phyloP scores from a whole-genome alignment of 2,329 filamentous ascomycete genomes.

The Xylaria polymorpha region DNA sequence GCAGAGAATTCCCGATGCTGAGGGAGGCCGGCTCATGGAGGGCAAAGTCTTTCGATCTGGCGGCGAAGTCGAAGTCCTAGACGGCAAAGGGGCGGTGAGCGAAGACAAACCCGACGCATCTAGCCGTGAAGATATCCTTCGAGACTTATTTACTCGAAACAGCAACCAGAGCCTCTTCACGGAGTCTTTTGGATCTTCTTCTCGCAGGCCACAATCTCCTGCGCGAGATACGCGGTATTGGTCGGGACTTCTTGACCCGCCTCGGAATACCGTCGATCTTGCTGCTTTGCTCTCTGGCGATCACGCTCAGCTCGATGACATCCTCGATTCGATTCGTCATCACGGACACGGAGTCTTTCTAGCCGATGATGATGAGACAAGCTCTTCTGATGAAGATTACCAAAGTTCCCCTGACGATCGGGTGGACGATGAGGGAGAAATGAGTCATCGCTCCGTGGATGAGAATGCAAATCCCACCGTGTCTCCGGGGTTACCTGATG shows the following conservation, averaged over 20 bases:
- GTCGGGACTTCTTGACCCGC: slow-evolving; percentile 50
- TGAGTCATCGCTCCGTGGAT: slow-evolving; percentile 24
- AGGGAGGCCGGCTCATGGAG: slow-evolving; percentile 69
- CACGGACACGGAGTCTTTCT: slow-evolving; percentile 37
- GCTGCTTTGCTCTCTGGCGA: slow-evolving; percentile 48
- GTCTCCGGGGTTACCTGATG: slow-evolving; percentile 42
- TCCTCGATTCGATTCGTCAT: slow-evolving; percentile 48
- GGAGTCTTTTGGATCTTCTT: slow-evolving; percentile 49
- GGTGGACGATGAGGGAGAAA: slow-evolving; percentile 40
- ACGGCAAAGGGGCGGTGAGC: slow-evolving; percentile 68
- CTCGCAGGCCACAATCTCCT: slow-evolving; percentile 44
- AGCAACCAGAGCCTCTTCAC: slow-evolving; percentile 50
- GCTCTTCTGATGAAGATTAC: slow-evolving; percentile 47
- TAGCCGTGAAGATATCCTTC: slow-evolving; percentile 70
- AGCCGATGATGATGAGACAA: slow-evolving; percentile 41
- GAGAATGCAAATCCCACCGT: slow-evolving; percentile 18
- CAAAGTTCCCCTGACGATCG: slow-evolving; percentile 43
- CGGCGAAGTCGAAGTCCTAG: slow-evolving; percentile 72
- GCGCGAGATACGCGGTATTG: slow-evolving; percentile 47
- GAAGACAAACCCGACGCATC: slow-evolving; percentile 70
- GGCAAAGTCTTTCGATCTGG: slow-evolving; percentile 73
- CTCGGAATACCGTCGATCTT: slow-evolving; percentile 48
- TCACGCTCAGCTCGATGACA: slow-evolving; percentile 48
- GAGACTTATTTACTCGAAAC: slow-evolving; percentile 58
- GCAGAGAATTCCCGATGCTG: slow-evolving; percentile 72